Percentiles rank a stretch among this genome's conserved stretches.
phyloP scores from a whole-genome alignment of 2,329 filamentous ascomycete genomes.

The Coniochaeta hoffmannii region DNA sequence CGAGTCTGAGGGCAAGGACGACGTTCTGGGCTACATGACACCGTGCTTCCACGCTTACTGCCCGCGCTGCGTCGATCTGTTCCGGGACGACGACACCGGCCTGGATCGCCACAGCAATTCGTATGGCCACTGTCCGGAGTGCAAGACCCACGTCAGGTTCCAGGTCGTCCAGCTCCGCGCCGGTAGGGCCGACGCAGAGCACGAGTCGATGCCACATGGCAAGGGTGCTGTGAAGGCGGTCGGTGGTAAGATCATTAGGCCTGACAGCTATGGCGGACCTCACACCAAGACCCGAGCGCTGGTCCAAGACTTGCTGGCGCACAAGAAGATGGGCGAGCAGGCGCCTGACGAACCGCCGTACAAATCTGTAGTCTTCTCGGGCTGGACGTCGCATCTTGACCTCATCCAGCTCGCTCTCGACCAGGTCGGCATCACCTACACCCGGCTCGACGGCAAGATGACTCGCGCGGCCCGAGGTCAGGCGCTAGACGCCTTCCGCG shows the following conservation, averaged over 20 bases:
- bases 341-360: slow-evolving; percentile 63
- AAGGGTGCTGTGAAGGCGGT: slow-evolving; percentile 47
- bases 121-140: slow-evolving; percentile 58
- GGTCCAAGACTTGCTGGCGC: slow-evolving; percentile 62
- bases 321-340: slow-evolving; percentile 53
- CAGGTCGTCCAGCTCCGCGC: slow-evolving; percentile 63
- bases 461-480: slow-evolving; percentile 62
- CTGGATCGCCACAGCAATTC: slow-evolving; percentile 31
- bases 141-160: slow-evolving; percentile 55
- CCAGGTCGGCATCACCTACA: slow-evolving; percentile 57
- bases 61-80: slow-evolving; percentile 57
- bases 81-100: slow-evolving; percentile 44
- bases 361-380: slow-evolving; percentile 91
- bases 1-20: slow-evolving; percentile 51
- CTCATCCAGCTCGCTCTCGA: slow-evolving; percentile 79
- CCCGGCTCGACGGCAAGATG: slow-evolving; percentile 90
- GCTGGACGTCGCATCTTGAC: slow-evolving; percentile 93
- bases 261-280: slow-evolving; percentile 68
- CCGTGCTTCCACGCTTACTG: slow-evolving; percentile 86
- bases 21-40: slow-evolving; percentile 71
- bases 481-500: slow-evolving; percentile 71
- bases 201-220: slow-evolving; percentile 43
- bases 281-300: slow-evolving; percentile 88
- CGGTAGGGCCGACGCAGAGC: slow-evolving; percentile 48
- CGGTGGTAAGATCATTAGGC: slow-evolving; percentile 41